Percentiles rank a stretch among this genome's conserved stretches.
Evolutionary conservation across 2,329 filamentous ascomycete genomes (phyloP).

Genomic region (Ophiocordyceps camponoti-saundersi): DNA sequence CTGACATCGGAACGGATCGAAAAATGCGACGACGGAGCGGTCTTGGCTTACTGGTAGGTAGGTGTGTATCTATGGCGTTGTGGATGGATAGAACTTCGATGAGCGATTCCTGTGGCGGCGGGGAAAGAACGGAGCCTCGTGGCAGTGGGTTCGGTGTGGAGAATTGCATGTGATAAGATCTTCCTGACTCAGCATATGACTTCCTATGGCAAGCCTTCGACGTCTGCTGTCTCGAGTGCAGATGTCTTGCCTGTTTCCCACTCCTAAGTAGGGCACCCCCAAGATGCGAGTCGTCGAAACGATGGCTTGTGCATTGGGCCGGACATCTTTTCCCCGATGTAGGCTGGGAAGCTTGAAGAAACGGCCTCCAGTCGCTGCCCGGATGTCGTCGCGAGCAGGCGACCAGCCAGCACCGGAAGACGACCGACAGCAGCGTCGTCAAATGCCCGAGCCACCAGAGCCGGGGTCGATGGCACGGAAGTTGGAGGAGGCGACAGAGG

Average conservation of each 20-base stretch:
- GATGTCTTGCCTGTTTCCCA: too few relatives aligned
- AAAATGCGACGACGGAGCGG: not conserved
- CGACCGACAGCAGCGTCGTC: not conserved
- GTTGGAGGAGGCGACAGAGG: conserved; percentile 45
- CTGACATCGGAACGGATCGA: not conserved
- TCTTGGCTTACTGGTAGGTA: not conserved
- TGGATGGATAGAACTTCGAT: too few relatives aligned
- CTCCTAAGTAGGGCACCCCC: too few relatives aligned
- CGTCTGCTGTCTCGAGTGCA: too few relatives aligned
- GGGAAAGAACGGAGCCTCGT: too few relatives aligned
- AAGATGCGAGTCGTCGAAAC: not conserved
- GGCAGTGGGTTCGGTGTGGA: too few relatives aligned
- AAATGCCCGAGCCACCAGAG: conserved; percentile 3
- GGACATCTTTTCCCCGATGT: not conserved
- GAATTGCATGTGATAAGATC: too few relatives aligned
- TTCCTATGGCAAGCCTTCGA: too few relatives aligned
- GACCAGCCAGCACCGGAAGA: not conserved
- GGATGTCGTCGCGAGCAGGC: not conserved
- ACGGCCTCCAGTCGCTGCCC: not conserved
- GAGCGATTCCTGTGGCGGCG: too few relatives aligned
- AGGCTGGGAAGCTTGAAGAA: not conserved
- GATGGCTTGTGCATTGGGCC: not conserved
- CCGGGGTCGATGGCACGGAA: conserved; percentile 35
- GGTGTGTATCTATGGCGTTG: too few relatives aligned
- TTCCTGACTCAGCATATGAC: too few relatives aligned